phyloP scores from a whole-genome alignment of 2,329 filamentous ascomycete genomes.

The Colletotrichum somersetense region DNA sequence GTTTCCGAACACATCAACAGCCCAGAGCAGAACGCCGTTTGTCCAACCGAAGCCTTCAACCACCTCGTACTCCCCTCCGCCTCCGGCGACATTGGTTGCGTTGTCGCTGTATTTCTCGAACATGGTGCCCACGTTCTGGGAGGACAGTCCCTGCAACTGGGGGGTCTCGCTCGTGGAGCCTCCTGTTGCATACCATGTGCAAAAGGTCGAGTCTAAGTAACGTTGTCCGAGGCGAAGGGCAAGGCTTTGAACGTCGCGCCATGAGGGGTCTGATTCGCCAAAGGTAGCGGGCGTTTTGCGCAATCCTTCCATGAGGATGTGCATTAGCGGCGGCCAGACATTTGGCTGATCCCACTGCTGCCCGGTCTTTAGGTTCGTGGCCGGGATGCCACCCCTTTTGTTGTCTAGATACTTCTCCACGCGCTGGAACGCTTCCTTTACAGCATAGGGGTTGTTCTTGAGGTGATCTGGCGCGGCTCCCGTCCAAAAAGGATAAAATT shows the following conservation, averaged over 20 bases:
- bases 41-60: slow-evolving; percentile 80
- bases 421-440: slow-evolving; percentile 66
- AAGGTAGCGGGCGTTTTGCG: slow-evolving; percentile 70
- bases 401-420: slow-evolving; percentile 65
- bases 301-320: slow-evolving; percentile 73
- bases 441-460: slow-evolving; percentile 69
- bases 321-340: slow-evolving; percentile 77
- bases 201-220: slow-evolving; percentile 76
- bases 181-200: slow-evolving; percentile 77
- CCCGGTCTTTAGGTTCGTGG: slow-evolving; percentile 70
- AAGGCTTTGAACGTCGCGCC: slow-evolving; percentile 65
- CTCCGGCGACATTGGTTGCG: slow-evolving; percentile 70
- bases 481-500: slow-evolving; percentile 78
- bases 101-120: slow-evolving; percentile 78
- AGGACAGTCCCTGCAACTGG: slow-evolving; percentile 60
- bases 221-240: slow-evolving; percentile 72
- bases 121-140: slow-evolving; percentile 68
- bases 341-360: slow-evolving; percentile 80
- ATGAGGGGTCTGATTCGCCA: slow-evolving; percentile 65
- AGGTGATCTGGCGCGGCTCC: slow-evolving; percentile 71
- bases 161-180: slow-evolving; percentile 68
- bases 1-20: slow-evolving; percentile 71
- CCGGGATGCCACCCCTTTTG: slow-evolving; percentile 69
- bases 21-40: slow-evolving; percentile 77
- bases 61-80: slow-evolving; percentile 77